These are phyloP conservation scores for Citrus inodora DNA, from an alignment of 345 rosid species.

Conservation along the genomic window DNA sequence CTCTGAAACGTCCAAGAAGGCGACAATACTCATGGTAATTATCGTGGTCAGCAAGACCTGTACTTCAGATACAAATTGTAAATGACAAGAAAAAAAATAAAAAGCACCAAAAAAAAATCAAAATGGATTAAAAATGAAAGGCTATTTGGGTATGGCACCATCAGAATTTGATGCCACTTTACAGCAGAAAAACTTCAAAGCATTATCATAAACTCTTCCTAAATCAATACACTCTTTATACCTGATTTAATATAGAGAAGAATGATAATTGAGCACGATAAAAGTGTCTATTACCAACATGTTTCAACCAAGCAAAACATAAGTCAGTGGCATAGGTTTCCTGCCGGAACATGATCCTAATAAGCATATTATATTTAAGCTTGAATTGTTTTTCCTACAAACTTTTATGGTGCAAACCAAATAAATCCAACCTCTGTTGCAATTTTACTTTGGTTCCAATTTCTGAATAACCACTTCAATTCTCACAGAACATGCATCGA, in stretches of 20 bases:
- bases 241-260: neutral
- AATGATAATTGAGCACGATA: neutral
- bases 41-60: slow-evolving; percentile 99
- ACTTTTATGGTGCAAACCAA: neutral
- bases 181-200: neutral
- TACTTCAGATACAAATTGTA: slow-evolving; percentile 13
- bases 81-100: neutral
- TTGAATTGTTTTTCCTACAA: neutral
- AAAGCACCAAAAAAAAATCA: neutral
- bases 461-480: neutral
- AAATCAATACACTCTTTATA: neutral
- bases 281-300: neutral
- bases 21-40: slow-evolving; percentile 99
- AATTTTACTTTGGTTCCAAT: neutral
- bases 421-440: neutral
- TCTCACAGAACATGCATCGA: neutral
- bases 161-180: neutral
- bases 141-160: neutral
- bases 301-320: neutral
- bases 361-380: slow-evolving; percentile 5
- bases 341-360: neutral
- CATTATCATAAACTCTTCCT: slow-evolving; percentile 1
- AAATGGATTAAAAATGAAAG: neutral
- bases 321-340: neutral
- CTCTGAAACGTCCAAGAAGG: slow-evolving; percentile 94